Evolutionary conservation across 257 asterid species (phyloP).

Genomic region (Solanum habrochaites): DNA sequence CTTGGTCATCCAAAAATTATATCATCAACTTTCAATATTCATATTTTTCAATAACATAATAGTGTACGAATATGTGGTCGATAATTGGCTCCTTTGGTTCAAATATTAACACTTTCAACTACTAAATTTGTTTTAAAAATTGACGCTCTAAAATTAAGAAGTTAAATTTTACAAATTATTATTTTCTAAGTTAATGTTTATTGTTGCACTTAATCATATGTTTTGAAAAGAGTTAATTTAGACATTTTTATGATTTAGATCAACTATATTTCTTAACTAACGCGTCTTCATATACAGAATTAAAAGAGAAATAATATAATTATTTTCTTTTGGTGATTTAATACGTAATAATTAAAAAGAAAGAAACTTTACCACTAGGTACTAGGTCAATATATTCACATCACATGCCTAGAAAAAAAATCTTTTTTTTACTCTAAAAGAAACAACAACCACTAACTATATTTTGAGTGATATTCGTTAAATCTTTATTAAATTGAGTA

Average conservation of each 20-base stretch:
- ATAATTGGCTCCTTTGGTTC: background rate
- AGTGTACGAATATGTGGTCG: background rate
- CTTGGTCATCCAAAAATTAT: background rate
- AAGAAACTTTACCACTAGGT: background rate
- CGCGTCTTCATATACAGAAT: background rate
- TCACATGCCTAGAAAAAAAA: background rate
- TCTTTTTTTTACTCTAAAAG: background rate
- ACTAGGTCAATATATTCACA: background rate
- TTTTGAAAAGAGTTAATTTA: background rate
- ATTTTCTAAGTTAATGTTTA: background rate
- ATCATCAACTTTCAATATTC: background rate
- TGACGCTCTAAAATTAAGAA: background rate
- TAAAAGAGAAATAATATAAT: background rate
- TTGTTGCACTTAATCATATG: background rate
- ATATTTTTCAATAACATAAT: background rate
- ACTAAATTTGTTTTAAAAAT: background rate
- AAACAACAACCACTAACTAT: background rate
- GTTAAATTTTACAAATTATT: background rate
- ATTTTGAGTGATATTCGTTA: background rate
- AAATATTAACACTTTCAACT: background rate
- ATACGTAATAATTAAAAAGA: background rate
- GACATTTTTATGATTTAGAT: background rate
- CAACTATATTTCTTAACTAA: background rate
- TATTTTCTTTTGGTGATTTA: background rate
- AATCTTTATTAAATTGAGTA: background rate